Conservation (phyloP, 2,329 filamentous ascomycete species). For the Fusarium torulosum region DNA sequence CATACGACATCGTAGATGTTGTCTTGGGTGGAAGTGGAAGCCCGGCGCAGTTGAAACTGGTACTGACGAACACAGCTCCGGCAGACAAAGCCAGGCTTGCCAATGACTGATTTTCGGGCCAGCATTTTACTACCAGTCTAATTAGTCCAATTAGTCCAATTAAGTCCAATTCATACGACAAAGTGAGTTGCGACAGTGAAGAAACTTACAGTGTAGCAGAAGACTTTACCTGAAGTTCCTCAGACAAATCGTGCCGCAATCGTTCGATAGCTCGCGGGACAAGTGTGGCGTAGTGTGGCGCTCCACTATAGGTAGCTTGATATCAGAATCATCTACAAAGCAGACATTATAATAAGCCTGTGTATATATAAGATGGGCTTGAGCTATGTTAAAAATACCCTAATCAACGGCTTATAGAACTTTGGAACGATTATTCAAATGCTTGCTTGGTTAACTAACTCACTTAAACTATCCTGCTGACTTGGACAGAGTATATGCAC, state of each 20-base stretch:
- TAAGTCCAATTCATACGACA: not conserved
- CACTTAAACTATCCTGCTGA: too few relatives aligned
- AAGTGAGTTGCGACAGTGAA: constrained; percentile 17
- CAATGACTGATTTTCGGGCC: constrained; percentile 44
- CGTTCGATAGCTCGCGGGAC: constrained; percentile 41
- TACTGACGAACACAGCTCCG: constrained; percentile 59
- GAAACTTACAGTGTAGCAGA: constrained; percentile 23
- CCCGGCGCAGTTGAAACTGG: constrained; percentile 54
- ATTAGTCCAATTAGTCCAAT: constrained; percentile 28
- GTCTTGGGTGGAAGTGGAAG: constrained; percentile 61
- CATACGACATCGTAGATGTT: constrained; percentile 95
- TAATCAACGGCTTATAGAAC: too few relatives aligned
- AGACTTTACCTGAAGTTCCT: constrained; percentile 26
- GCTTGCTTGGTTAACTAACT: too few relatives aligned
- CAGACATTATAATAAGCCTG: too few relatives aligned
- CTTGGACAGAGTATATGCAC: too few relatives aligned
- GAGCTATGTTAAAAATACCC: too few relatives aligned
- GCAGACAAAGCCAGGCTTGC: constrained; percentile 58
- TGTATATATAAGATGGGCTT: too few relatives aligned
- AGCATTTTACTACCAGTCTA: constrained; percentile 43
- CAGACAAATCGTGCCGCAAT: constrained; percentile 34
- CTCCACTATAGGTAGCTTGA: not conserved
- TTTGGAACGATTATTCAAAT: too few relatives aligned
- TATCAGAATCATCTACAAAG: too few relatives aligned
- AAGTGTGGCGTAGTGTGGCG: constrained; percentile 33